Evolutionary conservation across 441 rosid species (phyloP), one percentile per base, ranked within the genome.

Genomic region (Lepidium campestre): DNA sequence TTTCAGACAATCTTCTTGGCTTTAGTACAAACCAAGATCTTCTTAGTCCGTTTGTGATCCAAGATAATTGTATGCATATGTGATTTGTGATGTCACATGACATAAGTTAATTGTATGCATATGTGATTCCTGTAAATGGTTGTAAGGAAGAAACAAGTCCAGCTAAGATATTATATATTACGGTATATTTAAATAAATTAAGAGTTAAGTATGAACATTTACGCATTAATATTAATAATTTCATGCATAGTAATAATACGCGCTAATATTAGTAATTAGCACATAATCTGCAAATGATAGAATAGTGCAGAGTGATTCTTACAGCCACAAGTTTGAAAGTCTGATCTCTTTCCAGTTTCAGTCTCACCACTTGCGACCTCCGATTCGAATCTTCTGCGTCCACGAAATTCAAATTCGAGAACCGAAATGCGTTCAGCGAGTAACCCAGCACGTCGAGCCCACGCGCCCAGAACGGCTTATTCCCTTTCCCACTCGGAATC

Each of bases 401-500:
- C 9, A 78, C 78, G 60, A 90, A 90, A 11, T 62, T 27, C 80
- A 93, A 61, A 75, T 87, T 80, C 10, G 94, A 37, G 18, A 82
- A 64, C 81, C 96, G 65, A 12, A 88, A 80, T 0, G 96, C 77
- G 55, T 90, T 93, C 71, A 93, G 42, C 27, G 98, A 93, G 71
- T 93, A 93, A 7, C 98, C 98, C 42, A 93, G 76, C 82, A 93
- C 62, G 86, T 90, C 96, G 20, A 85, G 35, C 7, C 97, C 98
- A 57, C 97, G 93, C 35, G 80, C 81, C 98, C 97, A 93, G 23
- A 88, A 82, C 37, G 86, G 82, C 77, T 93, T 93, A 71, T 81
- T 57, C 29, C 77, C 86, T 72, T 84, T 87, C 56, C 88, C 97
- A 20, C 64, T 65, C n/a, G 97, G 98, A 18, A 93, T 47, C 48